phyloP scores from a whole-genome alignment of 2,329 filamentous ascomycete genomes.

The Beauveria caledonica region DNA sequence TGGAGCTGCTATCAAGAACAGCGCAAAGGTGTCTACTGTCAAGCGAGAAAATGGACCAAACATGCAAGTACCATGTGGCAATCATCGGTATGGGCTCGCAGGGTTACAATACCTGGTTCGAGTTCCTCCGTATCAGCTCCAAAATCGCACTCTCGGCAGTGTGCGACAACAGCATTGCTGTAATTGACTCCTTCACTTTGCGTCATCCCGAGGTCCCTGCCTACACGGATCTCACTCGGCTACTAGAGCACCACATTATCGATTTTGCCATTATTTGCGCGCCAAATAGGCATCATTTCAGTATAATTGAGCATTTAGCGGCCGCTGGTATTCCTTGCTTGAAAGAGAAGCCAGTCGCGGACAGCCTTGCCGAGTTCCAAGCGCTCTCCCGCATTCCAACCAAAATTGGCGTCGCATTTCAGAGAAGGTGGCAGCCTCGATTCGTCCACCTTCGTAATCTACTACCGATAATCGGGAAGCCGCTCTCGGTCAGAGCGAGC shows the following conservation, averaged over 20 bases:
- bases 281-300: neutral
- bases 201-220: neutral
- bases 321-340: neutral
- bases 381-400: neutral
- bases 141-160: neutral
- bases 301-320: neutral
- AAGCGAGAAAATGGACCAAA: no score
- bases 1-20: no score
- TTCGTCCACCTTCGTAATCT: neutral
- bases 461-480: neutral
- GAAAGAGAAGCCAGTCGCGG: conserved; percentile 2
- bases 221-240: neutral
- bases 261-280: neutral
- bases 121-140: neutral
- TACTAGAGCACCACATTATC: neutral
- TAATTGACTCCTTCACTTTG: neutral
- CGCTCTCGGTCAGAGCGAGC: neutral
- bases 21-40: no score
- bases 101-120: neutral
- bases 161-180: neutral
- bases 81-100: conserved; percentile 1
- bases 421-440: conserved; percentile 1
- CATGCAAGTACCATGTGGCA: neutral
- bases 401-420: conserved; percentile 1
- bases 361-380: neutral